Base-by-base conservation (phyloP, 805 yeast genomes). In the Tetrapisispora arboricola region DNA sequence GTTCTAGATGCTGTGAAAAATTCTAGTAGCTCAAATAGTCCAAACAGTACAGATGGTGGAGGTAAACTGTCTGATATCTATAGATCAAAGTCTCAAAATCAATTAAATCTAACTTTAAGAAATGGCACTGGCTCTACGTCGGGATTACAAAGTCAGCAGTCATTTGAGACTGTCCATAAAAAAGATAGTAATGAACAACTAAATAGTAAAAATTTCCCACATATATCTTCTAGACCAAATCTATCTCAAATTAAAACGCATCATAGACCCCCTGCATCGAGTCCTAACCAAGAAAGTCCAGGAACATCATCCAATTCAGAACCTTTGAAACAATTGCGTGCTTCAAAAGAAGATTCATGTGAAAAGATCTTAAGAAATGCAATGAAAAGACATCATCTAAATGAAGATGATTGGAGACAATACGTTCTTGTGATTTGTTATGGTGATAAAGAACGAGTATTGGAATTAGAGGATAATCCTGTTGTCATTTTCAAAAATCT, bases 301-400 rank as follows among this genome's bases (percentile, higher is more conserved):
- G 26, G 19, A 3, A 4, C 20, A 11, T 13, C 22, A 2, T 37
- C 47, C 0, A 48, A 53, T 2, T 51, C 65, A 10, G 94, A 86
- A 53, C 94, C 95, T 0, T 68, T 86, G 49, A 84, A 84, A 51
- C 92, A 84, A 50, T 63, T 88, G 46, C 65, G 92, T 36, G 94
- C 95, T 1, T 81, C 90, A 7, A 78, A 84, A 20, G 95, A 87
- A 41, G 97, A 90, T 52, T 87, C 96, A 2, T 87, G 96, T 58
- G 78, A 82, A 51, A 84, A 84, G 58, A 81, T 90, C 18, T 65
- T 92, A 36, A 94, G 84, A 53, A 85, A 82, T 27, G 96, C 95
- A 5, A 80, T 86, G 83, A 76, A 80, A 49, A 72, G 94, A 45
- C 94, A 88, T 63, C 79, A 78, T 44, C 70, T 90, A 37, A 78